A percentile compares a stretch with the other conserved stretches of the same genome.
phyloP scores from a whole-genome alignment of 2,329 filamentous ascomycete genomes.

The Ophiognomonia clavigignenti-juglandacearum region DNA sequence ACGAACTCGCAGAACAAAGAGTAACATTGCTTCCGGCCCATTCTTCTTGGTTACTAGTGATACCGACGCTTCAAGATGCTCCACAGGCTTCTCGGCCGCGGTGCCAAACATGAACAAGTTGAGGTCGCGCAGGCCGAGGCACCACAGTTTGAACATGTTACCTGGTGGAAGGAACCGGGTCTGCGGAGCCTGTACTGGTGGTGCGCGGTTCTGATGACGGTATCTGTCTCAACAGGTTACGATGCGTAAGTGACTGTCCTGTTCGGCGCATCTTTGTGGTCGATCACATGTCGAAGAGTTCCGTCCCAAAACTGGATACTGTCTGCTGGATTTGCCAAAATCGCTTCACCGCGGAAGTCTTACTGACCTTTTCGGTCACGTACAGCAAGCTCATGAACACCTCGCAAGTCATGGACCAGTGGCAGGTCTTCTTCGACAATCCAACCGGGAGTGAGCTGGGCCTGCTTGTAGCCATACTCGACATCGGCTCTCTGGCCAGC shows the following conservation, averaged over 20 bases:
- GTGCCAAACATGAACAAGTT: slow-evolving; percentile 22
- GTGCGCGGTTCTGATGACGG: slow-evolving; percentile 50
- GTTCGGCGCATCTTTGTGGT: background rate
- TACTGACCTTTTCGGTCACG: too few species aligned
- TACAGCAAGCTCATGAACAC: slow-evolving; percentile 46
- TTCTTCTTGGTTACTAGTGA: too few species aligned
- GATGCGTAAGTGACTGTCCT: slow-evolving; percentile 38
- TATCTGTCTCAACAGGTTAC: slow-evolving; percentile 58
- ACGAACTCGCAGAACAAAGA: too few species aligned
- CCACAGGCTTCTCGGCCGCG: background rate
- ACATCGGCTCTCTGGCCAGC: slow-evolving; percentile 43
- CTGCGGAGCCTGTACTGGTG: slow-evolving; percentile 51
- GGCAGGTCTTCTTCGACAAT: slow-evolving; percentile 46
- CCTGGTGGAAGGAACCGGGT: slow-evolving; percentile 52
- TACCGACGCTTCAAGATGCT: slow-evolving; percentile 3
- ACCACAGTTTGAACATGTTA: slow-evolving; percentile 49
- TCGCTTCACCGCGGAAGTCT: too few species aligned
- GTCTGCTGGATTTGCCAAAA: too few species aligned
- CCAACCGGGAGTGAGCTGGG: slow-evolving; percentile 38
- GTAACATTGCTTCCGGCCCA: too few species aligned
- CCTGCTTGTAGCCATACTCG: slow-evolving; percentile 48
- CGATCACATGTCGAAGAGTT: background rate
- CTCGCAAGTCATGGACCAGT: slow-evolving; percentile 51
- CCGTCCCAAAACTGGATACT: too few species aligned
- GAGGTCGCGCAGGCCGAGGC: slow-evolving; percentile 38